A percentile compares a stretch with the other conserved stretches of the same genome.
Evolutionary conservation across 495 filamentous ascomycete genomes (phyloP).

Genomic region (Aspergillus olivimuriae): DNA sequence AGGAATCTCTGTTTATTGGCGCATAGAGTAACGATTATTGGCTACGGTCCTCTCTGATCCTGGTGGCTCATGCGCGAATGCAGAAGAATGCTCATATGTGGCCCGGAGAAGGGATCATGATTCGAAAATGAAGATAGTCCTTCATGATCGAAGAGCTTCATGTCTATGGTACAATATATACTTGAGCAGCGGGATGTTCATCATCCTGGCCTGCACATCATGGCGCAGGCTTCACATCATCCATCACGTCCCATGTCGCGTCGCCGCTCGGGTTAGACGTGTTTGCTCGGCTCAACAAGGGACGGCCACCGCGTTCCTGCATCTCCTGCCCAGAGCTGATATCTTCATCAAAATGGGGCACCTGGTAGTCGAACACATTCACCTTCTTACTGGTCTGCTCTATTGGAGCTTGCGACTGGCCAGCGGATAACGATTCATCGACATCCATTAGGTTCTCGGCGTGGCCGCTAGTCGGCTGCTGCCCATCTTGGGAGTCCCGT

Average conservation of each 20-base stretch:
- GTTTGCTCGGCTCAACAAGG: conserved; percentile 17
- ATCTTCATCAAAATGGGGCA: conserved; percentile 30
- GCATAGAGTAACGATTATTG: too few relatives aligned
- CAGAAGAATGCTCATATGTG: too few relatives aligned
- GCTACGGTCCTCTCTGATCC: too few relatives aligned
- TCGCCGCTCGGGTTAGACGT: conserved; percentile 1
- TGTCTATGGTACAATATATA: too few relatives aligned
- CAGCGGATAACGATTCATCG: background rate
- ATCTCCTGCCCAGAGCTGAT: conserved; percentile 28
- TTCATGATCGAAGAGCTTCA: too few relatives aligned
- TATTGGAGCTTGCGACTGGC: background rate
- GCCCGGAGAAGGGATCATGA: too few relatives aligned
- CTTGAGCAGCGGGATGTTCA: too few relatives aligned
- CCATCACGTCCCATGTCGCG: conserved; percentile 8
- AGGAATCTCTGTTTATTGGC: too few relatives aligned
- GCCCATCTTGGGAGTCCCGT: conserved; percentile 8
- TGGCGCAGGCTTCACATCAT: conserved; percentile 12
- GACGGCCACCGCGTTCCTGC: conserved; percentile 25
- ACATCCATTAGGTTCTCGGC: background rate
- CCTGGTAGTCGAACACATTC: conserved; percentile 40
- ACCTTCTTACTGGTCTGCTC: conserved; percentile 15
- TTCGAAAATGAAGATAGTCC: too few relatives aligned
- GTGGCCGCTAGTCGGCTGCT: background rate
- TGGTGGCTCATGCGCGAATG: too few relatives aligned
- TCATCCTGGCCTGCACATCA: too few relatives aligned